Conservation (phyloP, 2,329 filamentous ascomycete species). For the Epichloe sylvatica region DNA sequence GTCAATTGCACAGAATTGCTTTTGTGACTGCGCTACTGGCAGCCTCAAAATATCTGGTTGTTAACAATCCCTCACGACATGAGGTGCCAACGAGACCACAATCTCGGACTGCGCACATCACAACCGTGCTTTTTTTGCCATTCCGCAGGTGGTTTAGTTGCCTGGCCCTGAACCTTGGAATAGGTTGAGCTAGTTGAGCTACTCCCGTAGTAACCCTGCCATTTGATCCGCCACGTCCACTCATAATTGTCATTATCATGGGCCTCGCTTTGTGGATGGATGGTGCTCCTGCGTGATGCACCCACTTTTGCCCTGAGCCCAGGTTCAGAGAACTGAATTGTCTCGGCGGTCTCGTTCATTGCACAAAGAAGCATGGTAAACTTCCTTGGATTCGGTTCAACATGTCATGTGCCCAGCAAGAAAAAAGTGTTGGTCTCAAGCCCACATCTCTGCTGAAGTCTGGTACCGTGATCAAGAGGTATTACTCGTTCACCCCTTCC, state of each 20-base stretch:
- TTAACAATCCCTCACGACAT: not conserved
- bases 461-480: conserved; percentile 33
- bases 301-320: not conserved
- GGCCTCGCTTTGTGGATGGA: not conserved
- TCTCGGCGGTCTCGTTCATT: not conserved
- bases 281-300: not conserved
- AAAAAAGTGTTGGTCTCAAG: too few relatives aligned
- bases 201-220: not conserved
- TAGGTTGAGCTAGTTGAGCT: not conserved
- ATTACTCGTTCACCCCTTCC: conserved; percentile 43
- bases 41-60: not conserved
- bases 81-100: not conserved
- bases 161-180: not conserved
- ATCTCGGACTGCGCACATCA: conserved; percentile 4
- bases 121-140: conserved; percentile 6
- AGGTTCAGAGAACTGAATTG: not conserved
- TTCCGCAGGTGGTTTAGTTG: conserved; percentile 4
- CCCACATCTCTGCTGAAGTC: conserved; percentile 32
- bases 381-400: too few relatives aligned
- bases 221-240: conserved; percentile 12
- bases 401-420: too few relatives aligned
- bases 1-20: not conserved
- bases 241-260: not conserved
- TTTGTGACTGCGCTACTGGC: not conserved
- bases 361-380: too few relatives aligned